Conservation (phyloP, 1,284 basidiomycete species). For the Ceratobasidium sp. region DNA sequence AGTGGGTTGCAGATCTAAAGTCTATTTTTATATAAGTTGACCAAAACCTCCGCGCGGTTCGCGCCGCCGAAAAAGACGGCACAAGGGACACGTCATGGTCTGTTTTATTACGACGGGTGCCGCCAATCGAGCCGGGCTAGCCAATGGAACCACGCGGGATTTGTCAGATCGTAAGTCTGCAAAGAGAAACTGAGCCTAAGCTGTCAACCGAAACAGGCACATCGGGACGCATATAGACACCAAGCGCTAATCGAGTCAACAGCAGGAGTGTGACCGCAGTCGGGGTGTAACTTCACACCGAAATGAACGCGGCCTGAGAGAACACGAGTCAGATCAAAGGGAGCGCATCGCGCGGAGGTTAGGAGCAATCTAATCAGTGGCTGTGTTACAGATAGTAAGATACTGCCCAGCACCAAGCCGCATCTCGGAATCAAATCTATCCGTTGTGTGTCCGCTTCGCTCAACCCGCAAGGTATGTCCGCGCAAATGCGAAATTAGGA, state of each 20-base stretch:
- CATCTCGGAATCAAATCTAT: constrained; percentile 39
- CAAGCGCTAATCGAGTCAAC: constrained; percentile 7
- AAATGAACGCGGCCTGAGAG: neutral
- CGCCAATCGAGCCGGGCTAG: no score
- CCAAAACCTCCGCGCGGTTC: neutral
- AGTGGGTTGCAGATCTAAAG: neutral
- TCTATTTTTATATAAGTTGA: constrained; percentile 25
- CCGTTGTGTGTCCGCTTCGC: neutral
- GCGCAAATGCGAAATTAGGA: neutral
- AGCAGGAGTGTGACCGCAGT: neutral
- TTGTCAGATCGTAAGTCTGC: neutral
- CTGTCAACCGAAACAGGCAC: no score
- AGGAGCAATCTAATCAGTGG: constrained; percentile 6
- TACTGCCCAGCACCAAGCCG: constrained; percentile 25
- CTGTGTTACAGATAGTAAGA: constrained; percentile 19
- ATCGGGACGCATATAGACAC: neutral
- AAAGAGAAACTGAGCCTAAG: neutral
- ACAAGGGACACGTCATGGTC: constrained; percentile 31
- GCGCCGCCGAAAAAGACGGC: neutral
- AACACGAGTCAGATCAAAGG: no score
- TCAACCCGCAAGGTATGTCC: constrained; percentile 26
- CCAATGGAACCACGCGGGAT: constrained; percentile 23
- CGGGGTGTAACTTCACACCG: neutral
- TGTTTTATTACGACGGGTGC: no score
- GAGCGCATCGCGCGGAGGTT: neutral